These are phyloP conservation scores for Amniculicola lignicola DNA, from an alignment of 495 filamentous ascomycete genomes.

Conservation along the genomic window DNA sequence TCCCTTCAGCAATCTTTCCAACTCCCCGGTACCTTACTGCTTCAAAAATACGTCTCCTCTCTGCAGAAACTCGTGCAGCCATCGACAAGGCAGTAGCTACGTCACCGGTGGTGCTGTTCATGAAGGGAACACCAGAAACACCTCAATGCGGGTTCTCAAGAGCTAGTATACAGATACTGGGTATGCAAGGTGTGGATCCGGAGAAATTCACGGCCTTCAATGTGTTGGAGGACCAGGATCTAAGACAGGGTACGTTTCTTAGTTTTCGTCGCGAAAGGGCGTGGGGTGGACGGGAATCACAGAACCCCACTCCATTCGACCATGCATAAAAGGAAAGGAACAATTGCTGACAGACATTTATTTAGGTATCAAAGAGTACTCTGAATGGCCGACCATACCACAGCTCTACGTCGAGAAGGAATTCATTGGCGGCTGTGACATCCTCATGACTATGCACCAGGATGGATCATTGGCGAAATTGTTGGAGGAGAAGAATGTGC, in stretches of 20 bases:
- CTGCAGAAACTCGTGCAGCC: constrained; percentile 67
- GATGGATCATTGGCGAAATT: constrained; percentile 89
- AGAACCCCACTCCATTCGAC: no score
- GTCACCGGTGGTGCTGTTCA: constrained; percentile 92
- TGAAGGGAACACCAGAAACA: constrained; percentile 96
- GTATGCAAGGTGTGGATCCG: constrained; percentile 94
- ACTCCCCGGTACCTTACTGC: constrained; percentile 38
- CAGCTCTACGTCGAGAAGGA: constrained; percentile 94
- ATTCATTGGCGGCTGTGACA: constrained; percentile 96
- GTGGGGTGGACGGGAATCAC: no score
- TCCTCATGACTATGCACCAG: constrained; percentile 95
- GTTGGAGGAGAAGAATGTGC: constrained; percentile 82
- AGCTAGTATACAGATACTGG: constrained; percentile 90
- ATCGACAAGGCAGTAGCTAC: constrained; percentile 85
- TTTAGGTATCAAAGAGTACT: constrained; percentile 94
- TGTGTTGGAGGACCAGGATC: constrained; percentile 83
- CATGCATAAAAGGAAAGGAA: not conserved
- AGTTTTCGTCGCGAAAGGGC: no score
- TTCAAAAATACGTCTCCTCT: constrained; percentile 61
- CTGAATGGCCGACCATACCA: constrained; percentile 97
- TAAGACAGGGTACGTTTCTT: constrained; percentile 68
- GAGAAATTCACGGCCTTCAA: constrained; percentile 95
- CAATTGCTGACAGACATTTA: constrained; percentile 21
- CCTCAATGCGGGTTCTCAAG: constrained; percentile 98
- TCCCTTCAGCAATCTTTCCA: constrained; percentile 16